Base-by-base conservation (phyloP, 2,329 filamentous ascomycete species). In the Colletotrichum sp. region DNA sequence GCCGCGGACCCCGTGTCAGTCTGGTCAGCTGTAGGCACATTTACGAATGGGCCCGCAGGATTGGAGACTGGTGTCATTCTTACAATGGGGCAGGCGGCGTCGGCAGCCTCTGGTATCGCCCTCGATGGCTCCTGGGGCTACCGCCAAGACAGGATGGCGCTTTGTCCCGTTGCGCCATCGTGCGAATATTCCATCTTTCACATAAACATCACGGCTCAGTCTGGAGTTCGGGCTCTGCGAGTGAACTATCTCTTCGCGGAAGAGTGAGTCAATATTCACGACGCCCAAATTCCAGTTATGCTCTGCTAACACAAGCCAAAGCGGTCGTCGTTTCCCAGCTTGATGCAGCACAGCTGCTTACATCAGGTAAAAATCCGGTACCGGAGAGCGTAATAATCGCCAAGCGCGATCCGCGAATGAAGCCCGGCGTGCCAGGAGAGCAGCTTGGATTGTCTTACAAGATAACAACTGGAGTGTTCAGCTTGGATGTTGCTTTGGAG, bases 221-320 rank as follows among this genome's bases (percentile, higher is more conserved):
- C 12, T 31, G 29, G 29, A 7, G 29, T 59, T n/a, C 5, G 31
- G 15, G 57, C 27, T 6, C 11, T 59, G 3, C 57, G 57, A 59
- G 29, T 59, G 1, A 59, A 59, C 18, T 59, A 24, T 21, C 57
- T 59, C 18, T 34, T 59, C 9, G 29, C 57, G 7, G 29, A 59
- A 31, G 29, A 59, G 57, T 59, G 4, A 34, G 57, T 59, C 2
- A 1, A 31, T 13, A 13, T 21, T 6, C 1, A 12, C 0, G 7
- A 9, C 2, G n/a, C 3, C 24, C 21, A 16, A 57, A 29, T 13
- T 1, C 29, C 1, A 34, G 6, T 1, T n/a, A 8, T 15, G 18
- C 15, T 5, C 1, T 13, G 29, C 57, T 59, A 34, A 59, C 3
- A 13, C 18, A 5, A 1, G 3, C 6, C 2, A 6, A 11, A 33